Percentiles rank a stretch among this genome's conserved stretches.
phyloP scores from a whole-genome alignment of 495 filamentous ascomycete species.

The Opeltia flavorubescens region DNA sequence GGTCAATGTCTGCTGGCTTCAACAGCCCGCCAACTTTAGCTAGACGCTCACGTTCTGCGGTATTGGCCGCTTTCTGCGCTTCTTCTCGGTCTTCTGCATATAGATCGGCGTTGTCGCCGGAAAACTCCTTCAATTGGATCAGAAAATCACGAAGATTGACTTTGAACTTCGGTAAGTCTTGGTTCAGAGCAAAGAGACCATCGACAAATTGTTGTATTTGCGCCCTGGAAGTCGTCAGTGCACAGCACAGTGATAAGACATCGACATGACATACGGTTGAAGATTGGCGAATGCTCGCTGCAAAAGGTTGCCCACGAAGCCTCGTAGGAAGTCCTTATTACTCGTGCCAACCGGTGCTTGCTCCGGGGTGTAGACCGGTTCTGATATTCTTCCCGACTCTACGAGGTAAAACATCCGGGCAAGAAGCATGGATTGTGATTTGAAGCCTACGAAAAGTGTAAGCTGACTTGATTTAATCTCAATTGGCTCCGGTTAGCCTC shows the following conservation, averaged over 20 bases:
- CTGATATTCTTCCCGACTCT: conserved; percentile 69
- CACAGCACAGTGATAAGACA: background rate
- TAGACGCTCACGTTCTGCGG: conserved; percentile 72
- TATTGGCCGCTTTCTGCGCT: conserved; percentile 59
- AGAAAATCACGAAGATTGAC: conserved; percentile 90
- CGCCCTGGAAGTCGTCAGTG: conserved; percentile 32
- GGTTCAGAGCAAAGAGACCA: conserved; percentile 67
- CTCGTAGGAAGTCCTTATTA: conserved; percentile 79
- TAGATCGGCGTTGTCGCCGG: conserved; percentile 81
- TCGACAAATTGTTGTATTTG: conserved; percentile 86
- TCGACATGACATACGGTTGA: conserved; percentile 55
- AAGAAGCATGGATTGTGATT: conserved; percentile 83
- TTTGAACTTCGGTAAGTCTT: conserved; percentile 78
- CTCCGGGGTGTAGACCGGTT: conserved; percentile 71
- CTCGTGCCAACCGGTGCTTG: conserved; percentile 70
- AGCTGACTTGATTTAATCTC: background rate
- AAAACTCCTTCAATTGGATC: conserved; percentile 91
- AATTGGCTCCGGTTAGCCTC: conserved; percentile 10
- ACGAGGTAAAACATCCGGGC: conserved; percentile 95
- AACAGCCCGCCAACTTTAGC: conserved; percentile 83
- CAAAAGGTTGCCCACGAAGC: conserved; percentile 74
- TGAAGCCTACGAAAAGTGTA: conserved; percentile 53
- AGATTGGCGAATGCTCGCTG: conserved; percentile 88
- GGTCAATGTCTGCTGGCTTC: conserved; percentile 84
- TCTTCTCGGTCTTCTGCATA: conserved; percentile 89